Conservation (phyloP, 306 rosid species). For the Glycyrrhiza uralensis region DNA sequence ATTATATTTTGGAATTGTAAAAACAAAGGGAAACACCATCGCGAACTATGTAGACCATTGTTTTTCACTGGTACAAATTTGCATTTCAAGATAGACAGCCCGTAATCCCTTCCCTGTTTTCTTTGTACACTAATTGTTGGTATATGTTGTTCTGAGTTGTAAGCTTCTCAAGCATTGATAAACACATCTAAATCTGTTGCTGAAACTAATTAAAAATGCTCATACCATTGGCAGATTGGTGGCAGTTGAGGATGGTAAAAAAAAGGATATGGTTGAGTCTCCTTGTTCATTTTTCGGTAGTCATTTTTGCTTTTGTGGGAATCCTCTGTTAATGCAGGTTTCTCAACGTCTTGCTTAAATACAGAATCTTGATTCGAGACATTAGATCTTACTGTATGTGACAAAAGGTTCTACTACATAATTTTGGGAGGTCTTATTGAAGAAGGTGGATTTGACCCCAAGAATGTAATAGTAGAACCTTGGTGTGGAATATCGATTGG, state of each 20-base stretch:
- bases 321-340: not conserved
- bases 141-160: constrained; percentile 33
- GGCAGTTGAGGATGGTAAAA: constrained; percentile 13
- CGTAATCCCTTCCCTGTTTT: constrained; percentile 33
- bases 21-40: constrained; percentile 29
- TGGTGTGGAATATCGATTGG: too few relatives aligned
- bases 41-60: constrained; percentile 36
- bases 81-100: constrained; percentile 39
- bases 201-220: constrained; percentile 29
- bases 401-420: not conserved
- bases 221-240: constrained; percentile 12
- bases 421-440: too few relatives aligned
- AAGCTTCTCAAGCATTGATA: constrained; percentile 32
- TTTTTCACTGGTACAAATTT: constrained; percentile 43
- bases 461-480: too few relatives aligned
- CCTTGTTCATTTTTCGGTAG: not conserved
- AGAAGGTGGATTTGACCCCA: too few relatives aligned
- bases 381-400: not conserved
- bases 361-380: not conserved
- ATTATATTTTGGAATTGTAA: constrained; percentile 47
- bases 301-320: not conserved
- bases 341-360: not conserved
- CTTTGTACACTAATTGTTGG: constrained; percentile 48
- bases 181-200: constrained; percentile 24
- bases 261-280: not conserved